Evolutionary conservation across 2,329 filamentous ascomycete species (phyloP).

Genomic region (Chrysosporium keratinophilum): DNA sequence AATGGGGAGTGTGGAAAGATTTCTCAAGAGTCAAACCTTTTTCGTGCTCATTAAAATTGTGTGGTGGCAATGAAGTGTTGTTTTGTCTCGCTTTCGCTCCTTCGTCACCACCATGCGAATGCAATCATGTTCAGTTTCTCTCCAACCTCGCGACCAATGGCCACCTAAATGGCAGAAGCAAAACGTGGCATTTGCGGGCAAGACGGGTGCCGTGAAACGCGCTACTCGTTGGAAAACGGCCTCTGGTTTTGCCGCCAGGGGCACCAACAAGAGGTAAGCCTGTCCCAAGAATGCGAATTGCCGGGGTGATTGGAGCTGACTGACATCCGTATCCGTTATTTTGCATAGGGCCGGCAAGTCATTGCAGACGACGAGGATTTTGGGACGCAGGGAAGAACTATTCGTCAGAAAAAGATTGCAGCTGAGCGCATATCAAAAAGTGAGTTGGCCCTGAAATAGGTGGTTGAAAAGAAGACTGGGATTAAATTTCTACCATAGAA

Average conservation of each 20-base stretch:
- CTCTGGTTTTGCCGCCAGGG: slow-evolving; percentile 70
- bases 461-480: slow-evolving; percentile 21
- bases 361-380: slow-evolving; percentile 59
- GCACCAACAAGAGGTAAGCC: slow-evolving; percentile 61
- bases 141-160: neutral
- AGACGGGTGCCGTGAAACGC: slow-evolving; percentile 58
- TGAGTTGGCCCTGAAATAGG: slow-evolving; percentile 22
- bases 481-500: slow-evolving; percentile 34
- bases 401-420: slow-evolving; percentile 46
- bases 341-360: slow-evolving; percentile 33
- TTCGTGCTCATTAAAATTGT: neutral
- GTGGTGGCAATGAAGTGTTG: slow-evolving; percentile 6
- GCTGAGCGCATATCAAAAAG: slow-evolving; percentile 44
- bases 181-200: slow-evolving; percentile 44
- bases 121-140: neutral
- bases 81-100: neutral
- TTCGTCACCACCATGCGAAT: neutral
- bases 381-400: slow-evolving; percentile 50
- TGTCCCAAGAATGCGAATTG: neutral
- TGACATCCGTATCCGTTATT: slow-evolving; percentile 21
- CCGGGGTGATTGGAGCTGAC: neutral
- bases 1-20: neutral
- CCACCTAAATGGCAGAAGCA: slow-evolving; percentile 32
- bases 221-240: slow-evolving; percentile 65
- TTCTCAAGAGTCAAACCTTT: neutral